A percentile compares a stretch with the other conserved stretches of the same genome.
These are phyloP conservation scores for Globisporangium paddicum DNA, from an alignment of 352 stramenopile genomes.

Conservation along the genomic window DNA sequence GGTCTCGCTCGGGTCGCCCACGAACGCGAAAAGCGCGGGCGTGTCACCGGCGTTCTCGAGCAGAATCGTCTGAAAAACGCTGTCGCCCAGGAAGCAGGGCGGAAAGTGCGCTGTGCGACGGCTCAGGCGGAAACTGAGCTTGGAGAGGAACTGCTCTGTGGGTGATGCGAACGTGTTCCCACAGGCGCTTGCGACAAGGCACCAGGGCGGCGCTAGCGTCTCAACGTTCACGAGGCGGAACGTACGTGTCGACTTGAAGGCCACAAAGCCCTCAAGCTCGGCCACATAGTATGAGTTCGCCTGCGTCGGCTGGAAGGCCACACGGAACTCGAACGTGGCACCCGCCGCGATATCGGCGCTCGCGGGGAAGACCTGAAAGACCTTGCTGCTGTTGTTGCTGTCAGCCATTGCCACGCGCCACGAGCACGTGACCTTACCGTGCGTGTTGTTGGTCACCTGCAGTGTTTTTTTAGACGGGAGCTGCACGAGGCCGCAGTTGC, in stretches of 20 bases:
- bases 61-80: slow-evolving; percentile 85
- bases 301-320: slow-evolving; percentile 74
- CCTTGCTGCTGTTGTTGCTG: slow-evolving; percentile 1
- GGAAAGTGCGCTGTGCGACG: slow-evolving; percentile 79
- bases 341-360: slow-evolving; percentile 78
- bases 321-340: slow-evolving; percentile 64
- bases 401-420: slow-evolving; percentile 56
- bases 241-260: slow-evolving; percentile 91
- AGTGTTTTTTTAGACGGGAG: slow-evolving; percentile 65
- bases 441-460: slow-evolving; percentile 81
- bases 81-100: slow-evolving; percentile 84
- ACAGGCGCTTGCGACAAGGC: slow-evolving; percentile 54
- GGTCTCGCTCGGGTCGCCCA: slow-evolving; percentile 43
- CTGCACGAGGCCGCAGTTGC: slow-evolving; percentile 52
- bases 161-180: slow-evolving; percentile 87
- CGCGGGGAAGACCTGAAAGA: slow-evolving; percentile 75
- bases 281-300: slow-evolving; percentile 88
- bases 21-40: slow-evolving; percentile 82
- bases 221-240: slow-evolving; percentile 92
- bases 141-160: slow-evolving; percentile 86
- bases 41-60: slow-evolving; percentile 88
- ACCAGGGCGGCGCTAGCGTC: slow-evolving; percentile 91
- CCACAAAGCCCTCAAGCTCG: slow-evolving; percentile 86
- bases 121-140: slow-evolving; percentile 55
- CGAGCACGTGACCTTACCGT: slow-evolving; percentile 79